A percentile compares a stretch with the other conserved stretches of the same genome.
These are phyloP conservation scores for Calocybe cyanea DNA, from an alignment of 768 basidiomycete genomes.

Conservation along the genomic window DNA sequence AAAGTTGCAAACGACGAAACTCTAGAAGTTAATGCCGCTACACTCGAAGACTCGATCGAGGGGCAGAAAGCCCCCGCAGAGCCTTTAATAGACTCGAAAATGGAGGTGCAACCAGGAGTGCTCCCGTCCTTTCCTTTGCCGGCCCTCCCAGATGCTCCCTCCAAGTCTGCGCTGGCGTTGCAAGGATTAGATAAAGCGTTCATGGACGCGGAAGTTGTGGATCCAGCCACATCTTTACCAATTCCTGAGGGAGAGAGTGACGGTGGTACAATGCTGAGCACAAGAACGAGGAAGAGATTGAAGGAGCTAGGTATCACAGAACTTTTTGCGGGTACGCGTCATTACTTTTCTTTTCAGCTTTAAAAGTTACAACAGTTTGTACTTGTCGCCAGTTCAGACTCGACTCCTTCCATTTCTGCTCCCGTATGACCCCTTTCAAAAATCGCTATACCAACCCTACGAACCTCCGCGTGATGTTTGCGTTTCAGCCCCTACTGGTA, in stretches of 20 bases:
- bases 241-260: slow-evolving; percentile 41
- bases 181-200: slow-evolving; percentile 79
- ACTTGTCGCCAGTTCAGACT: slow-evolving; percentile 69
- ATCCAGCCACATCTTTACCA: slow-evolving; percentile 43
- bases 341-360: not conserved
- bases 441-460: slow-evolving; percentile 62
- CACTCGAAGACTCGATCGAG: slow-evolving; percentile 13
- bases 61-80: slow-evolving; percentile 10
- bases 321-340: slow-evolving; percentile 76
- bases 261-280: slow-evolving; percentile 49
- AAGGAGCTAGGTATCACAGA: slow-evolving; percentile 78
- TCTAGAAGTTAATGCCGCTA: slow-evolving; percentile 21
- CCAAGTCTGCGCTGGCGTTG: slow-evolving; percentile 63
- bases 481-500: slow-evolving; percentile 95
- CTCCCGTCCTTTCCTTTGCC: slow-evolving; percentile 73
- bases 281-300: slow-evolving; percentile 58
- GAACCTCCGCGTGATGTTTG: slow-evolving; percentile 76
- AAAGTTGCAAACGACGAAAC: slow-evolving; percentile 27
- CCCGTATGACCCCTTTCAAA: slow-evolving; percentile 32
- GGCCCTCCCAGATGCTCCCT: slow-evolving; percentile 61
- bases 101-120: slow-evolving; percentile 22
- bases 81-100: slow-evolving; percentile 21
- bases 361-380: slow-evolving; percentile 1
- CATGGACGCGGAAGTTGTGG: slow-evolving; percentile 63
- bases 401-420: slow-evolving; percentile 81